Conservation (phyloP, 2,329 filamentous ascomycete species). For the Arthroderma sp. region DNA sequence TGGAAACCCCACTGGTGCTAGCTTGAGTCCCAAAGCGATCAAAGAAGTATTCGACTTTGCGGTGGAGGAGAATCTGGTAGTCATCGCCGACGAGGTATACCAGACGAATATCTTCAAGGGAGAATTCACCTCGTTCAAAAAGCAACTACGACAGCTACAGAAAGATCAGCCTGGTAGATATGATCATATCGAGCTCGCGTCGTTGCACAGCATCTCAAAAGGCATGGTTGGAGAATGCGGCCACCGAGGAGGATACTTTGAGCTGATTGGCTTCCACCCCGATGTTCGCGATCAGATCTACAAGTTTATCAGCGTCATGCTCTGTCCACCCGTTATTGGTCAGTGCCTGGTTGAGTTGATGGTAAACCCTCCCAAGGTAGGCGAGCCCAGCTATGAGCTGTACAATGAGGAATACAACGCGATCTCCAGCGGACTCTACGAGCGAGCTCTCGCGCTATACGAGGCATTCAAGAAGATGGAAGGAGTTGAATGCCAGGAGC, state of each 20-base stretch:
- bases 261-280: slow-evolving; percentile 77
- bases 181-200: slow-evolving; percentile 76
- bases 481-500: slow-evolving; percentile 77
- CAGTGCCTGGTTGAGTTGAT: slow-evolving; percentile 96
- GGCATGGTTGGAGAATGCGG: slow-evolving; percentile 99
- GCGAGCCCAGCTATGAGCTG: slow-evolving; percentile 69
- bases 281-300: slow-evolving; percentile 88
- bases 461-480: slow-evolving; percentile 90
- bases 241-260: slow-evolving; percentile 94
- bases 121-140: slow-evolving; percentile 92
- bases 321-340: slow-evolving; percentile 87
- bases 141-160: slow-evolving; percentile 67
- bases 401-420: slow-evolving; percentile 75
- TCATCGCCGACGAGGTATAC: slow-evolving; percentile 96
- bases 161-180: slow-evolving; percentile 59
- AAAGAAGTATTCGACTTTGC: slow-evolving; percentile 77
- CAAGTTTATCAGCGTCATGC: slow-evolving; percentile 95
- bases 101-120: slow-evolving; percentile 97
- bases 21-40: slow-evolving; percentile 65
- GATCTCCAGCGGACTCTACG: slow-evolving; percentile 65
- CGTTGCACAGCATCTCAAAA: slow-evolving; percentile 88
- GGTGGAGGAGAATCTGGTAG: slow-evolving; percentile 67
- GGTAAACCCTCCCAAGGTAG: slow-evolving; percentile 82
- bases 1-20: slow-evolving; percentile 90
- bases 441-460: slow-evolving; percentile 74